phyloP scores from a whole-genome alignment of 2,329 filamentous ascomycete species.

The Amesomyces nigricolor region DNA sequence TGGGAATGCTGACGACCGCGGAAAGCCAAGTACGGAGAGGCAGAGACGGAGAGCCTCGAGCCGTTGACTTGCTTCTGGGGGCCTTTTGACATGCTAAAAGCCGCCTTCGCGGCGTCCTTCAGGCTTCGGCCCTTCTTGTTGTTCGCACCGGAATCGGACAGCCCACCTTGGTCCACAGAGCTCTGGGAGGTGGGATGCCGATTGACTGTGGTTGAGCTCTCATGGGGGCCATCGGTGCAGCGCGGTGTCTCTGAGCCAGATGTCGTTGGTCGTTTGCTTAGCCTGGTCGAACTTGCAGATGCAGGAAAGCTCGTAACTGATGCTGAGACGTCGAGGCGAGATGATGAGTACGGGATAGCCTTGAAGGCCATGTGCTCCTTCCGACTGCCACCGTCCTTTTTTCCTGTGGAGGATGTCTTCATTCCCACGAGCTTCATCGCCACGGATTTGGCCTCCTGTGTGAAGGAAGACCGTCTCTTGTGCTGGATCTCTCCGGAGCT shows the following conservation, averaged over 20 bases:
- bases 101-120: slow-evolving; percentile 34
- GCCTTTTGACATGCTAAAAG: slow-evolving; percentile 27
- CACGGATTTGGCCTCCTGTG: slow-evolving; percentile 24
- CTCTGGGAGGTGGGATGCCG: slow-evolving; percentile 18
- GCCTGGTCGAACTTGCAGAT: neutral
- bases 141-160: slow-evolving; percentile 10
- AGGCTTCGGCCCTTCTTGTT: slow-evolving; percentile 31
- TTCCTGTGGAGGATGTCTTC: slow-evolving; percentile 11
- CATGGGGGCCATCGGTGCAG: neutral
- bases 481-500: slow-evolving; percentile 21
- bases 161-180: slow-evolving; percentile 12
- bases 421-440: slow-evolving; percentile 25
- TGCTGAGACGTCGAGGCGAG: neutral
- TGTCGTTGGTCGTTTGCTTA: neutral
- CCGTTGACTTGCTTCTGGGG: neutral
- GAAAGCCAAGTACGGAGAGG: slow-evolving; percentile 18
- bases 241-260: neutral
- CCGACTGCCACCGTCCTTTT: slow-evolving; percentile 3
- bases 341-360: slow-evolving; percentile 17
- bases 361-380: slow-evolving; percentile 24
- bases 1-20: slow-evolving; percentile 18
- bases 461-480: slow-evolving; percentile 23
- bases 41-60: slow-evolving; percentile 11
- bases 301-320: slow-evolving; percentile 1
- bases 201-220: neutral